Conservation (phyloP, 2,329 filamentous ascomycete genomes). For the Calonectria montana region DNA sequence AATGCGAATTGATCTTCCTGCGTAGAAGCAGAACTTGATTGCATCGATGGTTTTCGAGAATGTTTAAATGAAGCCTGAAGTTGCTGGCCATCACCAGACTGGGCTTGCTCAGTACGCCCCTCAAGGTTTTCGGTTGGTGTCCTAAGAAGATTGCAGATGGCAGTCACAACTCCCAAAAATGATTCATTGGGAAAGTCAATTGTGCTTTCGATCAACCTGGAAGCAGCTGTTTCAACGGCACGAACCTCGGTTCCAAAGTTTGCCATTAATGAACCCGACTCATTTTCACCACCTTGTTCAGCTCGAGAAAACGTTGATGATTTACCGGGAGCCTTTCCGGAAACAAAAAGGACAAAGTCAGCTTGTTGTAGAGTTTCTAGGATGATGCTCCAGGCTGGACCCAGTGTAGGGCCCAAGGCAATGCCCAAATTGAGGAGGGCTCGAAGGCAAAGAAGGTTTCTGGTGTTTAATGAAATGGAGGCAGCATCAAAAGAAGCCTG, state of each 20-base stretch:
- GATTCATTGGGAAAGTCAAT: constrained; percentile 87
- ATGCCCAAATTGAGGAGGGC: constrained; percentile 96
- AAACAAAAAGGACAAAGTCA: constrained; percentile 83
- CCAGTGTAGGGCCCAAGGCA: constrained; percentile 88
- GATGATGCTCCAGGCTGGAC: constrained; percentile 88
- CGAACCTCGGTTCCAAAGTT: constrained; percentile 85
- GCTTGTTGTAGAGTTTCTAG: constrained; percentile 93
- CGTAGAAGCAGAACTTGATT: constrained; percentile 60
- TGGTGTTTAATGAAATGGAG: constrained; percentile 76
- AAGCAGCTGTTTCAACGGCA: constrained; percentile 88
- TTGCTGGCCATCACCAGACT: constrained; percentile 39
- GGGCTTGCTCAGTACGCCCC: constrained; percentile 17
- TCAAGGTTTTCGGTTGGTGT: constrained; percentile 40
- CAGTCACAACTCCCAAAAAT: constrained; percentile 81
- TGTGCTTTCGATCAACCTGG: constrained; percentile 90
- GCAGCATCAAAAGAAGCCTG: constrained; percentile 68
- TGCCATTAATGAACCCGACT: constrained; percentile 62
- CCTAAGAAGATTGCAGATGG: constrained; percentile 75
- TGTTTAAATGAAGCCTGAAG: constrained; percentile 53
- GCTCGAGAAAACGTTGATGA: constrained; percentile 60
- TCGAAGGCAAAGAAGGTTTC: constrained; percentile 89
- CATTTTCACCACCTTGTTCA: constrained; percentile 63
- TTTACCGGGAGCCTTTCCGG: constrained; percentile 64
- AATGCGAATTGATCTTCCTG: constrained; percentile 76
- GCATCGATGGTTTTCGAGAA: constrained; percentile 59